Conservation (phyloP, 78 protist species). For the Isochrysis galbana region DNA sequence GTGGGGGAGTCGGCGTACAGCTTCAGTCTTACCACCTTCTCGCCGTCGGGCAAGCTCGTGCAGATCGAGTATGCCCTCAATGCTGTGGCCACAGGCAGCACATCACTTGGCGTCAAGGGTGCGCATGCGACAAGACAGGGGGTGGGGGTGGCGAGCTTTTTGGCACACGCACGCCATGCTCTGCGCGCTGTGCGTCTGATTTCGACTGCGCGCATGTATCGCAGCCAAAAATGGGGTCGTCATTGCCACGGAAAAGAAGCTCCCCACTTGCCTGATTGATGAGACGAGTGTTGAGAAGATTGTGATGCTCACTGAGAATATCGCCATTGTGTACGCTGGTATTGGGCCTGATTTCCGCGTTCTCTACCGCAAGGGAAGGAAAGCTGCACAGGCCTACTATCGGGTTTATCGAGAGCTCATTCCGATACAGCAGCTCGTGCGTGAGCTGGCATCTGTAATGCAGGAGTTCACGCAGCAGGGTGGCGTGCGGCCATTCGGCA, state of each 20-base stretch:
- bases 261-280: slow-evolving; percentile 84
- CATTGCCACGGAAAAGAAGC: slow-evolving; percentile 96
- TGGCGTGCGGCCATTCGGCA: slow-evolving; percentile 97
- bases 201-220: no score
- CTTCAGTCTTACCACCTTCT: slow-evolving; percentile 98
- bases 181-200: background rate
- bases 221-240: slow-evolving; percentile 97
- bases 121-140: no score
- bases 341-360: slow-evolving; percentile 94
- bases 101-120: slow-evolving; percentile 97
- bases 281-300: slow-evolving; percentile 82
- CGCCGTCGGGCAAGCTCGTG: slow-evolving; percentile 97
- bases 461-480: slow-evolving; percentile 99
- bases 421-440: slow-evolving; percentile 84
- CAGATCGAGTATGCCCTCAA: slow-evolving; percentile 99
- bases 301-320: slow-evolving; percentile 59
- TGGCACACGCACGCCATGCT: no score
- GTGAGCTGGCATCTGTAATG: slow-evolving; percentile 96
- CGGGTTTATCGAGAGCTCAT: slow-evolving; percentile 76
- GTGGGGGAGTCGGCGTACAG: slow-evolving; percentile 69
- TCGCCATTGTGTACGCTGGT: slow-evolving; percentile 95
- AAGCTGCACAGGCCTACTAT: slow-evolving; percentile 87
- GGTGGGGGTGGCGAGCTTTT: no score
- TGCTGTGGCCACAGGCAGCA: slow-evolving; percentile 90
- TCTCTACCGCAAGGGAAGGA: slow-evolving; percentile 86